Base-by-base conservation (phyloP, 192 early-diverging fungal genomes). In the Umbelopsis ramanniana region DNA sequence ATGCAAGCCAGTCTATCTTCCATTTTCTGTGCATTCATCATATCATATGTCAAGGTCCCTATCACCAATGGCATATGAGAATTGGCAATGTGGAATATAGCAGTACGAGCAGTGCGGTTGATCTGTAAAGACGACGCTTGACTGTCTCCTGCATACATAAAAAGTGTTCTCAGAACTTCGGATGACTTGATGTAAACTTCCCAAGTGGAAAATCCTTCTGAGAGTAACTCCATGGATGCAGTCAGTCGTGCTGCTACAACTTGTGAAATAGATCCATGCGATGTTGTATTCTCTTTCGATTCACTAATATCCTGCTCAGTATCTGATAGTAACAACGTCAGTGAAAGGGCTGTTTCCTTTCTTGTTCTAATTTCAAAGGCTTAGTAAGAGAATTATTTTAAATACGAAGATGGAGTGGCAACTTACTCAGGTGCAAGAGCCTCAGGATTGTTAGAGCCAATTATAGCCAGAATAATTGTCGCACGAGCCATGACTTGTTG, bases 131-230 rank as follows among this genome's bases (percentile, higher is more conserved):
- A 76, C 22, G 50, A 72, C 0, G 82, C 9, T 10, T 79, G 77
- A 12, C 73, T 45, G 45, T 87, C 84, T 40, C 78, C 77, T 0
- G 88, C 82, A 70, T 89, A 83, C 2, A 73, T 50, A 68, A 94
- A 89, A 0, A 95, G 53, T 0, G 84, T 87, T 4, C 86, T 77
- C 0, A 95, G 74, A 2, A 94, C 84, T 7, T 76, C 79, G 12
- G 89, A 75, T 0, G 88, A 85, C 69, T 93, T 93, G 40, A 93
- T 84, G 73, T 89, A 90, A 7, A 92, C 82, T 54, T 95, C 92
- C 92, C 92, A 95, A 0, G 79, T 78, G 40, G 81, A 48, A 79
- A 93, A 95, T 6, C 93, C 94, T 48, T 84, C 80, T 0, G 89
- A 89, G 0, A 95, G 68, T 4, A 96, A 57, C 66, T 95, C 93